These are phyloP conservation scores for Flaveria brownii DNA, from an alignment of 129 eudicot species.

Conservation along the genomic window DNA sequence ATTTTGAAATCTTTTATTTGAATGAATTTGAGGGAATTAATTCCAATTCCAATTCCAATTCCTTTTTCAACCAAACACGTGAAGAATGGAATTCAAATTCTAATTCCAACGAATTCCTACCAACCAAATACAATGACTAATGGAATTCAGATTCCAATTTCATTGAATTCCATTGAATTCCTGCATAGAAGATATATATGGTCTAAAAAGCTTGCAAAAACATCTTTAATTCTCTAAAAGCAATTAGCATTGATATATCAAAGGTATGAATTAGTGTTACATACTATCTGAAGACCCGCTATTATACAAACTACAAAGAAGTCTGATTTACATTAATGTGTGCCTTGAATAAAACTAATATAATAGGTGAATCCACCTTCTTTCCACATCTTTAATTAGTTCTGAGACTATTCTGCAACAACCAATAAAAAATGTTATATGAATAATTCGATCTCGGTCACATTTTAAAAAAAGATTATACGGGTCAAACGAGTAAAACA, in stretches of 20 bases:
- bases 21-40: no score
- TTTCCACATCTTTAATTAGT: slow-evolving; percentile 18
- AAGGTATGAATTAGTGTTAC: neutral
- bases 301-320: slow-evolving; percentile 32
- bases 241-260: neutral
- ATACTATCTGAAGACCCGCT: slow-evolving; percentile 6
- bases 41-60: no score
- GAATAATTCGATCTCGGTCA: neutral
- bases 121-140: no score
- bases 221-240: neutral
- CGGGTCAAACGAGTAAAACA: neutral
- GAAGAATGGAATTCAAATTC: no score
- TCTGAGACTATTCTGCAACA: slow-evolving; percentile 41
- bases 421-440: slow-evolving; percentile 4
- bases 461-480: neutral
- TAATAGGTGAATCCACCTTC: slow-evolving; percentile 47
- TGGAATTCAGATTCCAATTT: no score
- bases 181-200: no score
- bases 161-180: no score
- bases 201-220: no score
- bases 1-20: no score
- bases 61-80: no score
- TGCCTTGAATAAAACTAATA: slow-evolving; percentile 28
- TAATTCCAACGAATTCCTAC: no score
- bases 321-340: slow-evolving; percentile 28